Evolutionary conservation across 805 yeast genomes (phyloP).

Genomic region (Barnettozyma wickerhamii): DNA sequence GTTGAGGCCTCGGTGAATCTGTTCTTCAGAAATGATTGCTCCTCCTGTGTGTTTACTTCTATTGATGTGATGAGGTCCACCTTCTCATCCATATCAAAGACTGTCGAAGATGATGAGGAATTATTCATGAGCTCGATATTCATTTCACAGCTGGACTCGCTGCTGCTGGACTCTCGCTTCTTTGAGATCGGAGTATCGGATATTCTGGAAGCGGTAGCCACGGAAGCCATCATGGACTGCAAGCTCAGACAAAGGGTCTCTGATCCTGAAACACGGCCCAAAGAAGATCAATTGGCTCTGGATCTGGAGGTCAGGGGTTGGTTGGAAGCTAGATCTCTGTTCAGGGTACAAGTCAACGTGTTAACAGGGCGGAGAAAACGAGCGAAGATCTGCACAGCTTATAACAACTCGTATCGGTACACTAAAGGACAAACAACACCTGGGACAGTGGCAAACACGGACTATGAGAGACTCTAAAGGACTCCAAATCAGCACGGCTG

Average conservation of each 20-base stretch:
- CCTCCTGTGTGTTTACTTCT: constrained; percentile 1
- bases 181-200: not conserved
- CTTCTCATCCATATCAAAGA: constrained; percentile 1
- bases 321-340: too few species aligned
- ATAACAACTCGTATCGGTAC: not conserved
- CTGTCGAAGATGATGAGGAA: constrained; percentile 7
- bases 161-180: not conserved
- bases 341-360: not conserved
- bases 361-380: not conserved
- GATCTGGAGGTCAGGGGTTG: too few species aligned
- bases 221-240: constrained; percentile 2
- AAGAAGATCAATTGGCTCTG: too few species aligned
- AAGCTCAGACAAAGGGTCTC: too few species aligned
- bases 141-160: constrained; percentile 2
- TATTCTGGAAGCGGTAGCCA: not conserved
- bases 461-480: too few species aligned
- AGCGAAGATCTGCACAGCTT: not conserved
- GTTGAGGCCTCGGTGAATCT: not conserved
- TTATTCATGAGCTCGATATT: not conserved
- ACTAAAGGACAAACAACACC: not conserved
- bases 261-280: too few species aligned
- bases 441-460: too few species aligned
- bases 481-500: too few species aligned
- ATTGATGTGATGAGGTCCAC: not conserved
- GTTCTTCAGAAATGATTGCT: not conserved